Base-by-base conservation (phyloP, 495 filamentous ascomycete species). In the Cercophora sp. region DNA sequence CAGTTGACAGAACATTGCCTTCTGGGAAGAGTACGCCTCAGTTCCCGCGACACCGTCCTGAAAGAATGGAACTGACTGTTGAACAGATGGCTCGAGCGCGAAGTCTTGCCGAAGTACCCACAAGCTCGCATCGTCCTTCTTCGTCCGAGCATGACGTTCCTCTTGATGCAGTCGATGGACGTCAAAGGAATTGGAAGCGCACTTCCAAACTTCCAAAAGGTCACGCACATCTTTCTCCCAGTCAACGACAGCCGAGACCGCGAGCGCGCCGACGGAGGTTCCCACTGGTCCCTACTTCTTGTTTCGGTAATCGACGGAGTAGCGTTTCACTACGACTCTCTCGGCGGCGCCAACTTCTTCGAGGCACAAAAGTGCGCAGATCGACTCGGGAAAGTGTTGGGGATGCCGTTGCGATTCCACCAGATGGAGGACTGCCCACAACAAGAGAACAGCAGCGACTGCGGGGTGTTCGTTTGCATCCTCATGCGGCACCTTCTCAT, bases 11-110 rank as follows among this genome's bases (percentile, higher is more conserved):
- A 85, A 80, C 55, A 98, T 98, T 42, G 87, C 90, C 45, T 98
- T 98, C 66, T 98, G 93, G 91, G 88, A 96, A 79, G 93, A 96
- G 83, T 96, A 84, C 70, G 82, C 74, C n/a, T n/a, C n/a, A n/a
- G n/a, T n/a, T n/a, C n/a, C n/a, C n/a, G n/a, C n/a, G n/a, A n/a
- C n/a, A n/a, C n/a, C n/a, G n/a, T n/a, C n/a, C n/a, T n/a, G n/a
- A n/a, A n/a, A n/a, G n/a, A n/a, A n/a, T n/a, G n/a, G n/a, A n/a
- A n/a, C 52, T 57, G 8, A 48, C 32, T 2, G 27, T 8, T 26
- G 16, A 34, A 5, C 53, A 94, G 89, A 75, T 92, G 87, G 66
- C 81, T 98, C 47, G 94, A 97, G 68, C 89, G 84, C 47, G 91
- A 96, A 72, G 79, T 88, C 37, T 83, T 98, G 22, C 69, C 75